Conservation (phyloP, 164 flowering plant genomes). For the Stephania yunnanensis region DNA sequence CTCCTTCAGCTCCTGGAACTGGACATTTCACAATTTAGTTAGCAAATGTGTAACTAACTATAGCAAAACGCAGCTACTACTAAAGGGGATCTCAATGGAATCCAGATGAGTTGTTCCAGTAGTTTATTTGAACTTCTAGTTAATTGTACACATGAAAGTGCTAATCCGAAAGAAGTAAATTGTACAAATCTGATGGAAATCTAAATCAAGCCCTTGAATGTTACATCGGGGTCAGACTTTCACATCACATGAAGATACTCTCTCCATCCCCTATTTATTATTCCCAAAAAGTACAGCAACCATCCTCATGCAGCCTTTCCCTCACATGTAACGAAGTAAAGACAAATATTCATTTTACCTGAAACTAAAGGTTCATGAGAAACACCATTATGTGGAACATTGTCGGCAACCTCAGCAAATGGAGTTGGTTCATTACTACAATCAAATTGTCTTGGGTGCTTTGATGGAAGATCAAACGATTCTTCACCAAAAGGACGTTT, state of each 20-base stretch:
- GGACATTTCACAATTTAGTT: constrained; percentile 10
- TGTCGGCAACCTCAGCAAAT: constrained; percentile 7
- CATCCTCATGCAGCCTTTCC: neutral
- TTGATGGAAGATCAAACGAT: constrained; percentile 29
- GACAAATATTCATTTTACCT: constrained; percentile 21
- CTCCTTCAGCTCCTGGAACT: constrained; percentile 22
- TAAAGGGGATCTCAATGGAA: neutral
- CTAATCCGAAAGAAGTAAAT: neutral
- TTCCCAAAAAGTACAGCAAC: neutral
- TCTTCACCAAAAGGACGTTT: constrained; percentile 40
- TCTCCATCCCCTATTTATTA: neutral
- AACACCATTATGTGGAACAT: constrained; percentile 13
- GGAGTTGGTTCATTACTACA: constrained; percentile 16
- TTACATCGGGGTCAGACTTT: neutral
- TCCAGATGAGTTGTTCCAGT: neutral
- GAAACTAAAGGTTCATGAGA: constrained; percentile 16
- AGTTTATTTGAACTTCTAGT: neutral
- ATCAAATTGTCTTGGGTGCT: constrained; percentile 32
- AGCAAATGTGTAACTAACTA: neutral
- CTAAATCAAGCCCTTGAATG: neutral
- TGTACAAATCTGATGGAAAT: neutral
- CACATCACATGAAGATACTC: too few relatives aligned
- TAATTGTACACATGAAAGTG: neutral
- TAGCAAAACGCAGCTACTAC: neutral
- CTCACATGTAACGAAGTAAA: neutral